A percentile compares a stretch with the other conserved stretches of the same genome.
phyloP scores from a whole-genome alignment of 106 monocot species.

The Ottelia alismoides region DNA sequence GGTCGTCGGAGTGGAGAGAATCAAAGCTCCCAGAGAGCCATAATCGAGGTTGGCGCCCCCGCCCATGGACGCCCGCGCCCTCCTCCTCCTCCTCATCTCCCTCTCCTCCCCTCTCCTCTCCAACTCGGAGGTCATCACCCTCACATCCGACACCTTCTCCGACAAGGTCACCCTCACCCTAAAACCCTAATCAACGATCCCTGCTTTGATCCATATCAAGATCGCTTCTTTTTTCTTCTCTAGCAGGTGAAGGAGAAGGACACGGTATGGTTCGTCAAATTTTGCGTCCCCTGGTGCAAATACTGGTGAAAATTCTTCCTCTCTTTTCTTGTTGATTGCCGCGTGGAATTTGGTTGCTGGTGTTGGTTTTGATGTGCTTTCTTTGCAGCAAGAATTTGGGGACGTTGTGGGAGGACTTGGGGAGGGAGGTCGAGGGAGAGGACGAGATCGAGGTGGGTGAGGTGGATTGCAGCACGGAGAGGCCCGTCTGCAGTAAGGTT shows the following conservation, averaged over 20 bases:
- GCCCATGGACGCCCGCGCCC: too few species aligned
- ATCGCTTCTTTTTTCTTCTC: too few species aligned
- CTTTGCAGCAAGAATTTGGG: constrained; percentile 78
- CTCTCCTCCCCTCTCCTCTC: too few species aligned
- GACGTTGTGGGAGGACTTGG: constrained; percentile 90
- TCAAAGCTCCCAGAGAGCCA: too few species aligned
- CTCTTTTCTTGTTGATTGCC: constrained; percentile 4
- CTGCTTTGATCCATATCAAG: too few species aligned
- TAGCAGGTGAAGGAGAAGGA: constrained; percentile 95
- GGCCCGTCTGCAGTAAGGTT: constrained; percentile 64
- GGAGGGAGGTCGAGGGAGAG: constrained; percentile 59
- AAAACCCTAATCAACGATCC: too few species aligned
- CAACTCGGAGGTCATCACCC: too few species aligned
- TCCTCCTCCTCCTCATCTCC: too few species aligned
- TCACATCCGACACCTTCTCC: too few species aligned
- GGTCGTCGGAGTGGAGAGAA: too few species aligned
- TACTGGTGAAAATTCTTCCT: constrained; percentile 42
- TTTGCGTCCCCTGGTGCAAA: constrained; percentile 99
- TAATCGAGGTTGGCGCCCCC: too few species aligned
- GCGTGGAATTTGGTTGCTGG: constrained; percentile 1
- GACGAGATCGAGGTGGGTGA: constrained; percentile 95
- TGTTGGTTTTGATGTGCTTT: background rate
- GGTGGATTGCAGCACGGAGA: constrained; percentile 66
- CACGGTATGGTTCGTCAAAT: constrained; percentile 87
- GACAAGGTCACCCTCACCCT: too few species aligned